These are phyloP conservation scores for Lentinula edodes DNA, from an alignment of 768 basidiomycete species.

Conservation along the genomic window DNA sequence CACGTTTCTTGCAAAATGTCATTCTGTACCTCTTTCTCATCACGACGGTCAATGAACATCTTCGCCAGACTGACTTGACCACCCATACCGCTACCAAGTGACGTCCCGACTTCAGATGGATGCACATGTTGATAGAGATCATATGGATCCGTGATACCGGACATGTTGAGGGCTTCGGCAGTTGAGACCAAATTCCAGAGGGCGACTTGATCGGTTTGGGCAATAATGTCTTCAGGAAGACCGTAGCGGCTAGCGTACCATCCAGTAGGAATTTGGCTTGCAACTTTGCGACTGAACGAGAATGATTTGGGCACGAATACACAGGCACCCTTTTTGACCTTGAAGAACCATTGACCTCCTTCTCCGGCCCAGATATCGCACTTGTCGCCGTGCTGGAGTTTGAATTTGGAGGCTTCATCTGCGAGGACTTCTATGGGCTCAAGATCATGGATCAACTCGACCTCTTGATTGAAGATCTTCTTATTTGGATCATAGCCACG, in stretches of 20 bases:
- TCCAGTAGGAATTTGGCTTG: conserved; percentile 94
- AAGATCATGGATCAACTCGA: conserved; percentile 93
- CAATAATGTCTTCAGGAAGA: conserved; percentile 92
- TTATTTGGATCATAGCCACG: conserved; percentile 96
- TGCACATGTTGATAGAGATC: conserved; percentile 97
- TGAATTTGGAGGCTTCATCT: conserved; percentile 91
- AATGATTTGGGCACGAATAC: conserved; percentile 92
- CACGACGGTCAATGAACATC: conserved; percentile 99
- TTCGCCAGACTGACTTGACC: conserved; percentile 84
- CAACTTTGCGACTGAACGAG: conserved; percentile 90
- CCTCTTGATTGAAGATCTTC: conserved; percentile 95
- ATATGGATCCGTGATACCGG: conserved; percentile 97
- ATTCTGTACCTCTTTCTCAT: conserved; percentile 97
- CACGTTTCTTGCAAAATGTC: conserved; percentile 98
- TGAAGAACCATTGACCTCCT: conserved; percentile 95
- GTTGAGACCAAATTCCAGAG: conserved; percentile 95
- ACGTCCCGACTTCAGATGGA: conserved; percentile 92
- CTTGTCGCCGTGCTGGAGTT: conserved; percentile 93
- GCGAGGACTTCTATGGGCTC: conserved; percentile 93
- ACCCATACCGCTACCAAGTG: conserved; percentile 96
- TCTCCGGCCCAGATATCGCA: conserved; percentile 92
- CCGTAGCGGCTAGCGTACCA: conserved; percentile 97
- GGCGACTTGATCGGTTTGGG: conserved; percentile 88
- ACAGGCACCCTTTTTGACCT: conserved; percentile 97
- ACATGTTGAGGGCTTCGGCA: conserved; percentile 93